A percentile compares a stretch with the other conserved stretches of the same genome.
phyloP scores from a whole-genome alignment of 176 grass and related monocot species.

The Pontederia crassipes region DNA sequence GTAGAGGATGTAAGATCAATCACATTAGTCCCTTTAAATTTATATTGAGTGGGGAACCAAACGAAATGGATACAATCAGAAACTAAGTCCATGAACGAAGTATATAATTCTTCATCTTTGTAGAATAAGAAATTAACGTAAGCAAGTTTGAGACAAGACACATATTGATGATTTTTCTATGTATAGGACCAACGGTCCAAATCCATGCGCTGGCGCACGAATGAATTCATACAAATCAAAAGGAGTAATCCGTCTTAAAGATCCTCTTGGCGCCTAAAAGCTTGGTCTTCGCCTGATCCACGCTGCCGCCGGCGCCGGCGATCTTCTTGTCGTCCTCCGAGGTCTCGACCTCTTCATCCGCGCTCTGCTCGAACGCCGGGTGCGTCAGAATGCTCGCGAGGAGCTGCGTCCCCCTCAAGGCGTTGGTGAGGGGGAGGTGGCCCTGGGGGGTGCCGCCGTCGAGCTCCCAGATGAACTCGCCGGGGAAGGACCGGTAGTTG shows the following conservation, averaged over 20 bases:
- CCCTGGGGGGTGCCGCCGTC: constrained; percentile 66
- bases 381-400: constrained; percentile 57
- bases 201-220: too few relatives aligned
- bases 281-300: constrained; percentile 32
- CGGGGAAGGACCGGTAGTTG: constrained; percentile 78
- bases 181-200: too few relatives aligned
- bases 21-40: too few relatives aligned
- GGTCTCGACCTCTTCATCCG: not conserved
- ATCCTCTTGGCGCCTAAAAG: constrained; percentile 13
- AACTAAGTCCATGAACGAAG: too few relatives aligned
- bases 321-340: constrained; percentile 12
- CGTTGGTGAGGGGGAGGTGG: constrained; percentile 89
- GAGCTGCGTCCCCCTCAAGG: constrained; percentile 82
- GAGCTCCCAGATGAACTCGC: constrained; percentile 90
- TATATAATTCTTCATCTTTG: too few relatives aligned
- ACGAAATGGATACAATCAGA: too few relatives aligned
- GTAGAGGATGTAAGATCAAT: too few relatives aligned
- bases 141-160: too few relatives aligned
- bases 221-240: constrained; percentile 22
- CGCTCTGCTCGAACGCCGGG: constrained; percentile 43
- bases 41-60: too few relatives aligned
- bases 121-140: too few relatives aligned
- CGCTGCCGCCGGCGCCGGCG: not conserved
- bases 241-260: constrained; percentile 83
- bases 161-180: too few relatives aligned